Evolutionary conservation across 441 rosid species (phyloP), one percentile per base, ranked within the genome.

Genomic region (Codiaeum variegatum): DNA sequence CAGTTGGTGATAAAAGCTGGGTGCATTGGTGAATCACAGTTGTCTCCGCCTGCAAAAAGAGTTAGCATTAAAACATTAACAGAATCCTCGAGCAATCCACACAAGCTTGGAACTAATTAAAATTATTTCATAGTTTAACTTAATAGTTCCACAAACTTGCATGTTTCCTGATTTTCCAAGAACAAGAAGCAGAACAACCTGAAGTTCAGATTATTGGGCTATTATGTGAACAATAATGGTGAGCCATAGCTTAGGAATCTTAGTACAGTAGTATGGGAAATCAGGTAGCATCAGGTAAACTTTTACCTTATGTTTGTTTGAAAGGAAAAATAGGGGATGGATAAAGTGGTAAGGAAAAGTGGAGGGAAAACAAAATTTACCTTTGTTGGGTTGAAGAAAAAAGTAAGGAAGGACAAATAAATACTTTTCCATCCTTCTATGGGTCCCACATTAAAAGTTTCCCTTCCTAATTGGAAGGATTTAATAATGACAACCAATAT

Each of bases 21-120:
- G 83, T 88, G 80, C 98, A 95, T 78, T 95, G 99, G 82, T 90
- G 83, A 67, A 92, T 82, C 79, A 92, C 98, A 44, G 98, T 95
- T 75, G 89, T 76, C 81, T 95, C 96, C 29, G 90, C 87, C 96
- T 90, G 91, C 69, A 63, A 87, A 81, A 79, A 13, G 26, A 71
- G 26, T 32, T 46, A 19, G 46, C 60, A 38, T 49, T 75, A 34
- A 54, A 74, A 49, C 32, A 67, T 68, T 58, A 62, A 74, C 24
- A 44, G 65, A 70, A 71, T 60, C 73, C 34, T 66, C 52, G 70
- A 34, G 73, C 68, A 75, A 73, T 60, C 8, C 21, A 65, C 61
- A 36, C 16, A 70, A 40, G 47, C 36, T 26, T 18, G 64, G 64
- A 55, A 65, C 6, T 19, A 21, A 4, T 56, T 28, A 42, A 54